A percentile compares a stretch with the other conserved stretches of the same genome.
Evolutionary conservation across 2,329 filamentous ascomycete species (phyloP).

Genomic region (Celoporthe dispersa): DNA sequence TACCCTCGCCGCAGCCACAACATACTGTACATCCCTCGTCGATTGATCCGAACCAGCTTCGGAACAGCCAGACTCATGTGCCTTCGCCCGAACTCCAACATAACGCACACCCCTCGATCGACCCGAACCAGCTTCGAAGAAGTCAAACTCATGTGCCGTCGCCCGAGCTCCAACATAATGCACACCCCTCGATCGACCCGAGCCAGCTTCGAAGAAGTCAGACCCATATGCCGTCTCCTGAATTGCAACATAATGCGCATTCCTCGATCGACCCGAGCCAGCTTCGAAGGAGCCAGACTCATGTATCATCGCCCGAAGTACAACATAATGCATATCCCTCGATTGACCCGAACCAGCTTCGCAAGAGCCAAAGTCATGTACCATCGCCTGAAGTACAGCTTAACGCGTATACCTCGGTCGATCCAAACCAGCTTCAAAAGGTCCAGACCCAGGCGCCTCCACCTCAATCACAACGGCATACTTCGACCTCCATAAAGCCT

Average conservation of each 20-base stretch:
- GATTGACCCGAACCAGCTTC: not conserved
- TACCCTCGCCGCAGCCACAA: slow-evolving; percentile 1
- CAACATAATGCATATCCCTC: slow-evolving; percentile 1
- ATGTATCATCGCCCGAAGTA: not conserved
- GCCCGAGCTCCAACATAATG: not conserved
- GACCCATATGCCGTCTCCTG: not conserved
- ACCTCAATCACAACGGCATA: slow-evolving; percentile 1
- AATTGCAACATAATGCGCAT: not conserved
- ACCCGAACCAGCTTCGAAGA: slow-evolving; percentile 1
- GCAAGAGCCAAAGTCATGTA: not conserved
- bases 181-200: not conserved
- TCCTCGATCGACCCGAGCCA: not conserved
- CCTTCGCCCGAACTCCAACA: not conserved
- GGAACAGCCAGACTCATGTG: too few species aligned
- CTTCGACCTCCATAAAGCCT: slow-evolving; percentile 6
- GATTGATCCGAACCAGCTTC: not conserved
- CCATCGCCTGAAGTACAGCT: not conserved
- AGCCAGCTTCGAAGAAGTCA: not conserved
- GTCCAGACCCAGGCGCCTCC: not conserved
- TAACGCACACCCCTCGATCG: not conserved
- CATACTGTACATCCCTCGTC: not conserved
- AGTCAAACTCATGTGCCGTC: not conserved
- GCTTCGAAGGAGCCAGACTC: not conserved
- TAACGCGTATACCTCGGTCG: not conserved
- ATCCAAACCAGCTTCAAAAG: not conserved